These are phyloP conservation scores for Hymenoscyphus infarciens DNA, from an alignment of 2,329 filamentous ascomycete genomes.

Conservation along the genomic window DNA sequence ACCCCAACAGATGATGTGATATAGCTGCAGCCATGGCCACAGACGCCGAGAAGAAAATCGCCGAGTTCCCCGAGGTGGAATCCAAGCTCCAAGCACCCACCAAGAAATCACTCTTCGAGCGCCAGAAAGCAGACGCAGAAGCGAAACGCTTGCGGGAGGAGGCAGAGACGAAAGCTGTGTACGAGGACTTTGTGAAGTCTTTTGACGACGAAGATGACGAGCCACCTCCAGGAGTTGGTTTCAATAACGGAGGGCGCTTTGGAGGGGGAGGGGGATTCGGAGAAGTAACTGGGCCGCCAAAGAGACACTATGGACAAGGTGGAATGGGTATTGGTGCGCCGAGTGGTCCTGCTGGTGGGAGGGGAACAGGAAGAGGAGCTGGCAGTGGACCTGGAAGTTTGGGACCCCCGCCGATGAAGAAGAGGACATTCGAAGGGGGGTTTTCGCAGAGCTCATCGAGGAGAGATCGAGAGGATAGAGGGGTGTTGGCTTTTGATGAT, in stretches of 20 bases:
- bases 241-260: slow-evolving; percentile 23
- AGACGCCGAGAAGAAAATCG: slow-evolving; percentile 31
- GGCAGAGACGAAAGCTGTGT: slow-evolving; percentile 81
- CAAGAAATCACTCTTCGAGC: slow-evolving; percentile 85
- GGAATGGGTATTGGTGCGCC: slow-evolving; percentile 37
- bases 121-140: slow-evolving; percentile 83
- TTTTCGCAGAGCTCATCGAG: slow-evolving; percentile 37
- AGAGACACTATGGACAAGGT: slow-evolving; percentile 58
- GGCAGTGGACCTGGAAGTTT: slow-evolving; percentile 59
- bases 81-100: slow-evolving; percentile 75
- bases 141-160: slow-evolving; percentile 81
- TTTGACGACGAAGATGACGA: slow-evolving; percentile 57
- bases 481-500: slow-evolving; percentile 34
- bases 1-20: neutral
- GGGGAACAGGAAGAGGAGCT: slow-evolving; percentile 40
- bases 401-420: slow-evolving; percentile 52
- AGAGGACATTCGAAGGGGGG: slow-evolving; percentile 46
- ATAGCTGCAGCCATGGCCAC: slow-evolving; percentile 14
- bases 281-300: slow-evolving; percentile 39
- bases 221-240: slow-evolving; percentile 20
- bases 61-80: slow-evolving; percentile 65
- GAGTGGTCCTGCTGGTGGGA: slow-evolving; percentile 28
- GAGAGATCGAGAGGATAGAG: slow-evolving; percentile 28
- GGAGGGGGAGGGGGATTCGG: slow-evolving; percentile 18
- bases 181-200: slow-evolving; percentile 82